Evolutionary conservation across 2,329 filamentous ascomycete genomes (phyloP), one percentile per base, ranked within the genome.

Genomic region (Curvularia verruculosa): DNA sequence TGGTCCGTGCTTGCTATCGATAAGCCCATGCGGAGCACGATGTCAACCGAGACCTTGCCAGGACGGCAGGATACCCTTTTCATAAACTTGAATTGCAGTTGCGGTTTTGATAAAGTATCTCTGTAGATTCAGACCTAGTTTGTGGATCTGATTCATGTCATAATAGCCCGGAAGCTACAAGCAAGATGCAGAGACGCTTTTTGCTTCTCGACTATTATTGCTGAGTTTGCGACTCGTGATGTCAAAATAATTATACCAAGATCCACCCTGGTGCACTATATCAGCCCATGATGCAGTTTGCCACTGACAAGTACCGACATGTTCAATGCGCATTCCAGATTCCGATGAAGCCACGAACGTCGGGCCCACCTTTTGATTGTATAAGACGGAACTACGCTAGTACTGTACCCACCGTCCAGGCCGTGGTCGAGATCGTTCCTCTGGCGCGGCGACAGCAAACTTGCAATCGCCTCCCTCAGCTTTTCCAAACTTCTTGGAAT

Each of bases 381-480:
- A 26, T n/a, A 13, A 13, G 18, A 36, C 28, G 3, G 49, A 15
- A 45, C 15, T 39, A 26, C 45, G 37, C 54, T 57, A 57, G 54
- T 48, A 19, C 15, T 43, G 39, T 31, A 31, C 44, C 39, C 44
- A 28, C 24, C 19, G 18, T 24, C 15, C 34, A 36, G 41, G 15
- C 28, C 39, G 52, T 26, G 23, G 36, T 58, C 52, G 34, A 58
- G 46, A 49, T 34, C 23, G 12, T 24, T 55, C 52, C 43, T 41
- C 31, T 50, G 36, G 37, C 41, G 56, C 52, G 48, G 56, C 56
- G 44, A 56, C 21, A 43, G 56, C 53, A 59, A 59, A 59, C 56
- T 58, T 54, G 34, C 56, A 19, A 31, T 43, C n/a, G n/a, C n/a
- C n/a, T n/a, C n/a, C 36, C 28, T 13, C 34, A n/a, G 21, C 21